phyloP scores from a whole-genome alignment of 179 eudicot genomes.

The Kewa caespitosa region DNA sequence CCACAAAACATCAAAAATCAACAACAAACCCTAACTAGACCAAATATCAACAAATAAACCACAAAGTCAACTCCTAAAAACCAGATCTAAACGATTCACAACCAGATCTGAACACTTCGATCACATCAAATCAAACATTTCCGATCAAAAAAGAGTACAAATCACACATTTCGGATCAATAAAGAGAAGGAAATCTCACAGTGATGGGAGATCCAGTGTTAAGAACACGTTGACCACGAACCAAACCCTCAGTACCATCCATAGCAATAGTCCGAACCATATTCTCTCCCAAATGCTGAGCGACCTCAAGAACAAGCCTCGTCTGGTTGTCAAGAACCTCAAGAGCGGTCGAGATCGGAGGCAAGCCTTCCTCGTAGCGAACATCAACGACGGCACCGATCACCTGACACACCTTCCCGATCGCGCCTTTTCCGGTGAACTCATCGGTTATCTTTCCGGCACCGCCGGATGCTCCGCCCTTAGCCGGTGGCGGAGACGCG shows the following conservation, averaged over 20 bases:
- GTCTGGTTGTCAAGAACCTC: slow-evolving; percentile 83
- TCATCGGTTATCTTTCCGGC: slow-evolving; percentile 80
- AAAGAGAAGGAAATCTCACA: slow-evolving; percentile 32
- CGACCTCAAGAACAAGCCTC: slow-evolving; percentile 84
- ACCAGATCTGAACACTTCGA: slow-evolving; percentile 12
- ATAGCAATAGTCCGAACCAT: slow-evolving; percentile 92
- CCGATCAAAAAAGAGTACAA: neutral
- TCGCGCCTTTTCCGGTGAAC: slow-evolving; percentile 82
- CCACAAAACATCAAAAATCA: neutral
- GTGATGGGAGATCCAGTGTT: slow-evolving; percentile 96
- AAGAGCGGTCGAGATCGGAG: slow-evolving; percentile 87
- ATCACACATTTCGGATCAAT: neutral
- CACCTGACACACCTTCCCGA: slow-evolving; percentile 93
- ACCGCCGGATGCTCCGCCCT: slow-evolving; percentile 6
- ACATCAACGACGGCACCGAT: slow-evolving; percentile 96
- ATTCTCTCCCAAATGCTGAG: slow-evolving; percentile 90
- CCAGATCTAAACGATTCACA: slow-evolving; percentile 20
- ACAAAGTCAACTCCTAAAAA: neutral
- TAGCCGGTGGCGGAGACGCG: slow-evolving; percentile 16
- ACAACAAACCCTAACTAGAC: neutral
- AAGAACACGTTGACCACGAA: slow-evolving; percentile 76
- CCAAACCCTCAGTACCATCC: slow-evolving; percentile 97
- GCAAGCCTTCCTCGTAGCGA: slow-evolving; percentile 70
- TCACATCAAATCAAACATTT: neutral
- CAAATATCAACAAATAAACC: neutral